Percentiles rank a stretch among this genome's conserved stretches.
phyloP scores from a whole-genome alignment of 2,329 filamentous ascomycete genomes.

The Aspergillus felis region DNA sequence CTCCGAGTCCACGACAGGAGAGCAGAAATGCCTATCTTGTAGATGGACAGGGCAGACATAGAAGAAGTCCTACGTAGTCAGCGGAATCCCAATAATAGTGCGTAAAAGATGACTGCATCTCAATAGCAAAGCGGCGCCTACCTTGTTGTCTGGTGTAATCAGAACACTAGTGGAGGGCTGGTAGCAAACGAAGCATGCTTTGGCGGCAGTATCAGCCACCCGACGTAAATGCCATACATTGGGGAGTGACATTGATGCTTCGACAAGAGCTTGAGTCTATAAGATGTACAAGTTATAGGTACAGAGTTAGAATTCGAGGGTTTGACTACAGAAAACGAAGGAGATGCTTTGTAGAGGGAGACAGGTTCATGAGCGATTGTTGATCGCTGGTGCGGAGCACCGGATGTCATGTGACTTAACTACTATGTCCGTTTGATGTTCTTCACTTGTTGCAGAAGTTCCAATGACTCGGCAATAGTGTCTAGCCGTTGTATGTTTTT shows the following conservation, averaged over 20 bases:
- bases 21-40: conserved; percentile 76
- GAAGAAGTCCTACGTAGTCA: conserved; percentile 69
- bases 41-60: conserved; percentile 83
- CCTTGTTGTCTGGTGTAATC: conserved; percentile 85
- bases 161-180: conserved; percentile 83
- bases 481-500: background rate
- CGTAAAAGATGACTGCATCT: background rate
- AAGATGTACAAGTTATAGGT: background rate
- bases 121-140: conserved; percentile 32
- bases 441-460: background rate
- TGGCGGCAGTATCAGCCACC: conserved; percentile 78
- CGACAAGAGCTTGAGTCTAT: background rate
- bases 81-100: background rate
- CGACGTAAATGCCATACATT: conserved; percentile 83
- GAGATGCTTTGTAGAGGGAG: background rate
- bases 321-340: background rate
- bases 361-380: background rate
- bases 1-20: conserved; percentile 47
- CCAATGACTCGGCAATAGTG: background rate
- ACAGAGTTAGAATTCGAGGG: background rate
- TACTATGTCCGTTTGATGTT: background rate
- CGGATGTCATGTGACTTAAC: conserved; percentile 14
- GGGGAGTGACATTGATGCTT: conserved; percentile 44
- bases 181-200: conserved; percentile 86
- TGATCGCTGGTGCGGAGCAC: conserved; percentile 8